Conservation (phyloP, 148 eudicot species). For the Fagopyrum esculentum region DNA sequence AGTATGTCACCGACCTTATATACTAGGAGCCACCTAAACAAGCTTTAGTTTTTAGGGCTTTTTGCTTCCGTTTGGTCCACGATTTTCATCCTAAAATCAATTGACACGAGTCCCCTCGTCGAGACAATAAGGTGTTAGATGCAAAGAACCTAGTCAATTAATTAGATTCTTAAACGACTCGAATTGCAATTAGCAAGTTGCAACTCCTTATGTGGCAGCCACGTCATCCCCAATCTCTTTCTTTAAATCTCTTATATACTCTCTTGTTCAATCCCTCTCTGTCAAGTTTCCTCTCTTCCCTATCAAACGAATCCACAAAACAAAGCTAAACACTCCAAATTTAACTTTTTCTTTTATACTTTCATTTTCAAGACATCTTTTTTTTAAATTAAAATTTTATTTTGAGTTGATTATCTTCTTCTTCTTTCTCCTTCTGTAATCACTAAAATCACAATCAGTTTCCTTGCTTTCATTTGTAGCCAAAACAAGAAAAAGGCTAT, state of each 20-base stretch:
- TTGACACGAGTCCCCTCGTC: too few species aligned
- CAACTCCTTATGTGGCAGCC: too few species aligned
- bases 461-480: neutral
- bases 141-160: conserved; percentile 22
- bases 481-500: neutral
- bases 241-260: conserved; percentile 12
- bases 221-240: neutral
- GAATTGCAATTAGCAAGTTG: too few species aligned
- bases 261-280: conserved; percentile 6
- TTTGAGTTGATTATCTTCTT: neutral
- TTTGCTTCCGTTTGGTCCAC: too few species aligned
- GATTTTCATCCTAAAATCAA: too few species aligned
- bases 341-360: conserved; percentile 1
- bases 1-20: too few species aligned
- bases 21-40: too few species aligned
- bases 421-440: neutral
- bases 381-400: neutral
- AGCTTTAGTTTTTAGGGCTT: too few species aligned
- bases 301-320: conserved; percentile 17
- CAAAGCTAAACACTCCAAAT: conserved; percentile 16
- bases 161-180: too few species aligned
- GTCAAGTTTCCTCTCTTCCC: neutral
- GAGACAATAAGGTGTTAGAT: neutral
- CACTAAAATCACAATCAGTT: neutral
- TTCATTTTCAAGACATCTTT: neutral